These are phyloP conservation scores for Dictyostelium firmibasis DNA, from an alignment of 78 protist species.

Conservation along the genomic window DNA sequence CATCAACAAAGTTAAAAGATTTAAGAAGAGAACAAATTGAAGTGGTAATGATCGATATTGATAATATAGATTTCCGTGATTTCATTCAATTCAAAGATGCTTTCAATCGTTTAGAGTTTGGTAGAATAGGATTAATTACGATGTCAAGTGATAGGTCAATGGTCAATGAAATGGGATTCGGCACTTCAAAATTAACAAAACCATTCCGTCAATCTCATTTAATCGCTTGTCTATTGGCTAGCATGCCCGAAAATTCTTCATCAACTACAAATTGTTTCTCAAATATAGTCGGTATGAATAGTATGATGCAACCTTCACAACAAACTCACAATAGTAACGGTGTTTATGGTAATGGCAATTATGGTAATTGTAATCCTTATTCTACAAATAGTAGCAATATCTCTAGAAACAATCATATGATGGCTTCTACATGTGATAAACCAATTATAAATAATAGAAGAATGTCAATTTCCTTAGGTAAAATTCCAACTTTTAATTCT, in stretches of 20 bases:
- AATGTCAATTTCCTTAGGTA: background rate
- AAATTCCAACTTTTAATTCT: background rate
- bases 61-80: background rate
- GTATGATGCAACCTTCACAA: background rate
- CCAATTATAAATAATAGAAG: background rate
- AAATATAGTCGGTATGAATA: background rate
- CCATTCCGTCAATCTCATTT: constrained; percentile 64
- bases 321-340: background rate
- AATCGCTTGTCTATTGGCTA: constrained; percentile 24
- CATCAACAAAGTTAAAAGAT: background rate
- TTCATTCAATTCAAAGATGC: constrained; percentile 29
- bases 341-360: constrained; percentile 12
- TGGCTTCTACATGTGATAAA: background rate
- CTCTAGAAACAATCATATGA: background rate
- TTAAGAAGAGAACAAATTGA: constrained; percentile 3
- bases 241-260: constrained; percentile 28
- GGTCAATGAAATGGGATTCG: constrained; percentile 42
- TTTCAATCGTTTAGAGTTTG: background rate
- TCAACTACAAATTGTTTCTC: background rate
- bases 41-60: constrained; percentile 22
- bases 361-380: background rate
- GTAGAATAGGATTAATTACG: constrained; percentile 37
- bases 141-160: constrained; percentile 48
- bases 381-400: background rate
- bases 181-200: constrained; percentile 47